phyloP scores from a whole-genome alignment of 2,329 filamentous ascomycete species.

The Zelopaecilomyces penicillatus region DNA sequence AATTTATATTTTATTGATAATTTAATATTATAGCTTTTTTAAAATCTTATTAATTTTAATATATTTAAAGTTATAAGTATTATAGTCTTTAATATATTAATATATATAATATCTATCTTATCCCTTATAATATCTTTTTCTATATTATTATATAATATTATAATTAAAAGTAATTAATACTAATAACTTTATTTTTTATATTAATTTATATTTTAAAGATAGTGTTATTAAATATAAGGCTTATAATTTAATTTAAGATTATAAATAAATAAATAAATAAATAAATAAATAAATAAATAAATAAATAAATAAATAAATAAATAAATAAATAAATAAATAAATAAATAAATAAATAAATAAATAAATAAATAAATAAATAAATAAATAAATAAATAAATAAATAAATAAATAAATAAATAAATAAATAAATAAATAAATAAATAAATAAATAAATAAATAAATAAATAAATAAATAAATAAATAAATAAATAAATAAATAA shows the following conservation, averaged over 20 bases:
- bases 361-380: neutral
- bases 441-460: neutral
- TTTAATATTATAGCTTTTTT: neutral
- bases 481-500: too few relatives aligned
- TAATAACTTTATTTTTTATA: too few relatives aligned
- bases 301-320: neutral
- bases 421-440: neutral
- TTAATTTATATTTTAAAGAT: too few relatives aligned
- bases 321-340: neutral
- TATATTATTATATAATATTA: too few relatives aligned
- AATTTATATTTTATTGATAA: neutral
- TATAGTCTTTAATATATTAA: too few relatives aligned
- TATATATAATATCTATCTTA: too few relatives aligned
- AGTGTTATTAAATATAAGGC: too few relatives aligned
- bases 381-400: neutral
- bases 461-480: too few relatives aligned
- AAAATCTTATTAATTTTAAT: neutral
- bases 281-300: neutral
- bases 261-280: neutral
- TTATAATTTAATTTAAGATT: too few relatives aligned
- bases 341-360: neutral
- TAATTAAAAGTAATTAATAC: too few relatives aligned
- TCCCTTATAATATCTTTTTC: too few relatives aligned
- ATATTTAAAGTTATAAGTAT: too few relatives aligned
- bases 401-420: neutral